A percentile compares a stretch with the other conserved stretches of the same genome.
Conservation (phyloP, 2,329 filamentous ascomycete species). For the Tolypocladium ophioglossoides region DNA sequence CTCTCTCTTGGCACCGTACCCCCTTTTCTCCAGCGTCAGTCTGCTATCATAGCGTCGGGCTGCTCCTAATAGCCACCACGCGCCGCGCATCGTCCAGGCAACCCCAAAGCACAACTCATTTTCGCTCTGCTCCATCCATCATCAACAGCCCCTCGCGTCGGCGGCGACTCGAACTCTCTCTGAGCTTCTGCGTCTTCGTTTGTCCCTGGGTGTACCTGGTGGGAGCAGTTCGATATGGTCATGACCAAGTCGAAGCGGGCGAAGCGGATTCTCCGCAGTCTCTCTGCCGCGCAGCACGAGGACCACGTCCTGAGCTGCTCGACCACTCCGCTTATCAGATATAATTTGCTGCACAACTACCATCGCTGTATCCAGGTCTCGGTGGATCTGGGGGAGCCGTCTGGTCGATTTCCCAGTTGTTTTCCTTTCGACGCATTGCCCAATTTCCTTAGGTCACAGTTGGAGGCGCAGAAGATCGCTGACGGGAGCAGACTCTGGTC, state of each 20-base stretch:
- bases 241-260: constrained; percentile 17
- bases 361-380: constrained; percentile 17
- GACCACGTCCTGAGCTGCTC: constrained; percentile 24
- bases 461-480: constrained; percentile 19
- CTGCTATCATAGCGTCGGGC: not conserved
- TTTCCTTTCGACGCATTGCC: constrained; percentile 10
- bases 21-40: not conserved
- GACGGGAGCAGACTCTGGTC: constrained; percentile 15
- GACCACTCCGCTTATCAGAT: constrained; percentile 16
- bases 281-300: constrained; percentile 22
- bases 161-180: not conserved
- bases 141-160: not conserved
- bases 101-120: not conserved
- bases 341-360: constrained; percentile 19
- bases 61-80: not conserved
- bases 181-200: not conserved
- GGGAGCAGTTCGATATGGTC: constrained; percentile 11
- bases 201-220: constrained; percentile 1
- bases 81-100: not conserved
- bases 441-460: constrained; percentile 14
- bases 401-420: constrained; percentile 10
- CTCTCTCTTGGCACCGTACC: not conserved
- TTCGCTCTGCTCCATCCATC: not conserved
- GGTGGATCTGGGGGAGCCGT: constrained; percentile 17
- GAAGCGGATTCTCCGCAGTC: constrained; percentile 24